Evolutionary conservation across 2,329 filamentous ascomycete species (phyloP).

Genomic region (Paracamarosporium sp.): DNA sequence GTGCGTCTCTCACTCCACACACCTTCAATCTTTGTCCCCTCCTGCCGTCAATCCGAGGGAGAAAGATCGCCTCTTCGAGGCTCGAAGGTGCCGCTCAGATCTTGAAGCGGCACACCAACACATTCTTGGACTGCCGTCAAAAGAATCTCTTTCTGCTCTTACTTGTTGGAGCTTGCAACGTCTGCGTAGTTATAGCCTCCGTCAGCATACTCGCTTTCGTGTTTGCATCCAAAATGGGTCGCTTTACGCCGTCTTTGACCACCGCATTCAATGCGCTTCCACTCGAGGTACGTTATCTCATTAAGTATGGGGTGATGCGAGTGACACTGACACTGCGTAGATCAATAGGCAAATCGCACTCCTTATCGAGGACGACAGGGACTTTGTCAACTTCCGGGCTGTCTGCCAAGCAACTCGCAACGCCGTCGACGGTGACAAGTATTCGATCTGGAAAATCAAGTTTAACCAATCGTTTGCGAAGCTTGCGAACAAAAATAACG

Average conservation of each 20-base stretch:
- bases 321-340: conserved; percentile 29
- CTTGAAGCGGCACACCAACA: too few species aligned
- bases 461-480: conserved; percentile 54
- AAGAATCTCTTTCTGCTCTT: too few species aligned
- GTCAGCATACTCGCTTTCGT: not conserved
- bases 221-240: conserved; percentile 16
- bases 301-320: conserved; percentile 1
- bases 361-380: conserved; percentile 49
- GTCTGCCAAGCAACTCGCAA: conserved; percentile 48
- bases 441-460: conserved; percentile 56
- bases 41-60: not conserved
- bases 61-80: not conserved
- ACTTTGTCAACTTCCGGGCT: conserved; percentile 50
- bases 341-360: conserved; percentile 49
- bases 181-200: not conserved
- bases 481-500: conserved; percentile 29
- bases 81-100: too few species aligned
- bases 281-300: conserved; percentile 33
- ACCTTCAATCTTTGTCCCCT: not conserved
- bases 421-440: conserved; percentile 49
- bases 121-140: too few species aligned
- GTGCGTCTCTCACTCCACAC: not conserved
- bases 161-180: too few species aligned
- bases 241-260: conserved; percentile 3
- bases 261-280: conserved; percentile 41